Evolutionary conservation across 1,284 basidiomycete genomes (phyloP), one percentile per base, ranked within the genome.

Genomic region (Puccinia polysora): DNA sequence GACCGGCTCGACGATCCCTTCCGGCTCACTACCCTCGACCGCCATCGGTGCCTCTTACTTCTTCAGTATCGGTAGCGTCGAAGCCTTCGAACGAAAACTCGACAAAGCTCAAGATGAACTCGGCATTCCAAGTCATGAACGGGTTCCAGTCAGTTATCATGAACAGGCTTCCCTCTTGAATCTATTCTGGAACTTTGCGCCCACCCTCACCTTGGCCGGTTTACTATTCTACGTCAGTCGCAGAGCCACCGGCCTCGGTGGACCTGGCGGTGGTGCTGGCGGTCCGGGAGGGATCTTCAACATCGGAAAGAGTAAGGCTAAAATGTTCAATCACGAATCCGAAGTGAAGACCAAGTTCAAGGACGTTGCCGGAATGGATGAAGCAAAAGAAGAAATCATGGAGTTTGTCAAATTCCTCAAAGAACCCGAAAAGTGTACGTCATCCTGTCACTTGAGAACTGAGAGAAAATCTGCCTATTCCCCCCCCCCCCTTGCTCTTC

Each of bases 351-450:
- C 90, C 77, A 91, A 90, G 79, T 98, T 98, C 83, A 87, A 87
- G 81, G 91, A 98, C 80, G 91, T 98, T 25, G 95, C 95, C 32
- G 95, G 95, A 55, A 97, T 97, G 94, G 95, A 99, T 82, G 95
- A 99, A 82, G 95, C 94, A 68, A 99, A 99, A 84, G 90, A 95
- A 83, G 95, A 99, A 83, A 96, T 99, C 77, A 97, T 97, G 91
- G 95, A 99, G 81, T 99, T 98, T 79, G 96, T 99, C 80, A 95
- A 94, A 78, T 98, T 99, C 84, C 84, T 99, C 79, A 97, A 97
- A 83, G 90, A 97, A 76, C 95, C 95, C 6, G 82, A 86, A 55
- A 89, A 89, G 80, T 98, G 67, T 70, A 60, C 4, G 65, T 40
- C 4, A 60, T 43, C 40, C 40, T 18, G 18, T 43, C 40, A 8